phyloP scores from a whole-genome alignment of 2,329 filamentous ascomycete genomes.

The Calonectria pseudoreteaudii region DNA sequence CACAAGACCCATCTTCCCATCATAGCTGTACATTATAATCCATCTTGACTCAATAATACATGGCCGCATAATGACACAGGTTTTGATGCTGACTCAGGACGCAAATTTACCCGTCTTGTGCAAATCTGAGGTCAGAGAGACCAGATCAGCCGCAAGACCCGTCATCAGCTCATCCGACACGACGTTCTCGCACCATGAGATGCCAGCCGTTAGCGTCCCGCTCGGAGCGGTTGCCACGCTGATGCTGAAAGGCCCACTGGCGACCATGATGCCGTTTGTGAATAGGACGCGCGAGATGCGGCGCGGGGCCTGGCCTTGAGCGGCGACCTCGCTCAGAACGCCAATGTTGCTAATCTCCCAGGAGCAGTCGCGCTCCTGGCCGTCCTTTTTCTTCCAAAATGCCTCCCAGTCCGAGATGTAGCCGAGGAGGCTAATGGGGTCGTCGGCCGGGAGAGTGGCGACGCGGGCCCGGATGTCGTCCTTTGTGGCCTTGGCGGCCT shows the following conservation, averaged over 20 bases:
- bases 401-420: slow-evolving; percentile 58
- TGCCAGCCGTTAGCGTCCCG: slow-evolving; percentile 53
- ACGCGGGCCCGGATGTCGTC: slow-evolving; percentile 48
- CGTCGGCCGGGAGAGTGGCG: slow-evolving; percentile 54
- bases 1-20: background rate
- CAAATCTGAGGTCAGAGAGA: slow-evolving; percentile 24
- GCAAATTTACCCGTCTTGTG: slow-evolving; percentile 41
- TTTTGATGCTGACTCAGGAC: background rate
- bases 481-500: slow-evolving; percentile 50
- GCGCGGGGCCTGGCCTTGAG: slow-evolving; percentile 32
- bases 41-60: background rate
- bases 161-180: slow-evolving; percentile 54
- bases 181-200: slow-evolving; percentile 62
- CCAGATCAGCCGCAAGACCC: slow-evolving; percentile 52
- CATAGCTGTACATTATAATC: background rate
- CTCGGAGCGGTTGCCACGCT: slow-evolving; percentile 60
- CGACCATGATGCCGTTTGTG: slow-evolving; percentile 59
- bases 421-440: slow-evolving; percentile 55
- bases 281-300: slow-evolving; percentile 60
- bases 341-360: slow-evolving; percentile 69
- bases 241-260: slow-evolving; percentile 56
- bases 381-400: slow-evolving; percentile 56
- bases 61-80: background rate
- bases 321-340: slow-evolving; percentile 46
- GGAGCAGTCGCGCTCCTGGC: slow-evolving; percentile 53